Evolutionary conservation across 129 eudicot species (phyloP), one percentile per base, ranked within the genome.

Genomic region (Flaveria robusta): DNA sequence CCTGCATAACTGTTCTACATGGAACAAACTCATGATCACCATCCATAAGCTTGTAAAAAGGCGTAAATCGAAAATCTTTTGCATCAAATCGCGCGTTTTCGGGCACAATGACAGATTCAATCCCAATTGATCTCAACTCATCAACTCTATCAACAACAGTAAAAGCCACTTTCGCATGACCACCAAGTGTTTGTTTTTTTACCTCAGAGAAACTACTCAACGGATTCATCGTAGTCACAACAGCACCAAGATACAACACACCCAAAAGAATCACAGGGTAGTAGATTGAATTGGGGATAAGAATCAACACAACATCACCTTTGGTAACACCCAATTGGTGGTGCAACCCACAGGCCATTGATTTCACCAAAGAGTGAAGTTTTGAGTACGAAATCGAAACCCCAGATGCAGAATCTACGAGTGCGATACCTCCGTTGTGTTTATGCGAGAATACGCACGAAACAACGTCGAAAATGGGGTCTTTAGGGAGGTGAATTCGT

Each of bases 211-310:
- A 70, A 78, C 66, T 91, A 56, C 89, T 89, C 18, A 83, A 68
- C 10, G 99, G 97, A 80, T 95, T 95, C 93, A 86, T 85, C 47
- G 99, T 76, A 51, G 92, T 86, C 0, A 82, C 92, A 76, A 87
- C 47, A 7, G 90, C 99, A 71, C 98, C 98, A 31, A 88, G 67
- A 79, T 81, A 76, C 24, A 94, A 19, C 74, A 82, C 86, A 72
- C 88, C 92, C 71, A 94, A 74, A 3, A 89, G 73, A 16, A 91
- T 14, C 0, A 94, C 45, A 0, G 98, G 97, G 50, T 79, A 89
- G 62, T 80, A 87, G 14, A 94, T 75, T 2, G 93, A 87, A 81
- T 91, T 94, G 0, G 96, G 96, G 27, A 86, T 66, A 1, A 87
- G 77, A 41, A 91, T 86, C 77, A 94, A 80, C 64, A 87, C 88